Conservation (phyloP, 495 filamentous ascomycete genomes). For the Tuber magnatum region DNA sequence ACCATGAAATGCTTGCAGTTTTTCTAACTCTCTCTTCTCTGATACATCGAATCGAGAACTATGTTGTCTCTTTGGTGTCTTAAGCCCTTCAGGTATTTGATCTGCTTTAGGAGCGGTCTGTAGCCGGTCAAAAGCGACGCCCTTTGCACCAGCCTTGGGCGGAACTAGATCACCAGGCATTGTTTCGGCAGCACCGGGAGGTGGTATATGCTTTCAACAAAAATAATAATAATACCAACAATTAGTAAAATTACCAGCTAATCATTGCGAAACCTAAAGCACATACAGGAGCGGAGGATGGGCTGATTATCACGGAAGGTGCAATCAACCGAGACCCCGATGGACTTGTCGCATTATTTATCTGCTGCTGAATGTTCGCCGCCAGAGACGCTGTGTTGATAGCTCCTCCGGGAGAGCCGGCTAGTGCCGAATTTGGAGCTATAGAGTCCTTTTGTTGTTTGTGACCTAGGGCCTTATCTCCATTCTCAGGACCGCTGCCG, state of each 20-base stretch:
- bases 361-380: slow-evolving; percentile 37
- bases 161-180: slow-evolving; percentile 98
- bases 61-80: slow-evolving; percentile 91
- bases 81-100: slow-evolving; percentile 87
- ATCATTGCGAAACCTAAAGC: slow-evolving; percentile 9
- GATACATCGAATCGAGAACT: slow-evolving; percentile 98
- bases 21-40: slow-evolving; percentile 90
- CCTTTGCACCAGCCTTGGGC: slow-evolving; percentile 78
- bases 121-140: slow-evolving; percentile 79
- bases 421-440: slow-evolving; percentile 45
- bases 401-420: slow-evolving; percentile 36
- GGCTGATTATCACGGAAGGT: slow-evolving; percentile 92
- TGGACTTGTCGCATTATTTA: slow-evolving; percentile 34
- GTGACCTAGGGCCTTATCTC: slow-evolving; percentile 53
- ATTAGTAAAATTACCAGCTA: slow-evolving; percentile 11
- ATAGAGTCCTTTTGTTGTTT: slow-evolving; percentile 42
- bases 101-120: slow-evolving; percentile 75
- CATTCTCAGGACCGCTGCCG: slow-evolving; percentile 65
- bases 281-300: slow-evolving; percentile 77
- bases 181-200: slow-evolving; percentile 87
- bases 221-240: slow-evolving; percentile 19
- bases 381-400: slow-evolving; percentile 27
- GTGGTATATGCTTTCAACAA: slow-evolving; percentile 69
- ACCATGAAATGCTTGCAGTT: slow-evolving; percentile 89
- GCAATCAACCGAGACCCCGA: slow-evolving; percentile 46